Evolutionary conservation across 495 filamentous ascomycete species (phyloP).

Genomic region (Penicillium paradoxum): DNA sequence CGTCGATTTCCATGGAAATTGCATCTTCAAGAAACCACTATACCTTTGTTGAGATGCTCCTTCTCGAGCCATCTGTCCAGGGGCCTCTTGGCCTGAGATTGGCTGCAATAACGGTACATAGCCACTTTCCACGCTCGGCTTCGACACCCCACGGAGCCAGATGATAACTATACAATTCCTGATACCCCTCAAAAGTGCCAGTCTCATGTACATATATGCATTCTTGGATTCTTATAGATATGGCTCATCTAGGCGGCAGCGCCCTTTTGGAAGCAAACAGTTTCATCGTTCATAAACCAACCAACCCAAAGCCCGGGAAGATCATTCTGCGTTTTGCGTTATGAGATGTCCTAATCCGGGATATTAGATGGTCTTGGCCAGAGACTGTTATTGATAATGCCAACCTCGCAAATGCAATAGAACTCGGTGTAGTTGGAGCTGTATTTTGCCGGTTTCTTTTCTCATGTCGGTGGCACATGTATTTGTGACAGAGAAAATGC

Average conservation of each 20-base stretch:
- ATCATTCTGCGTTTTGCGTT: neutral
- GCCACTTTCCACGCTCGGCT: neutral
- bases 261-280: neutral
- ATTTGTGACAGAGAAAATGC: too few species aligned
- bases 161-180: neutral
- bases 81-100: neutral
- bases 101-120: neutral
- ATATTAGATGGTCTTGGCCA: too few species aligned
- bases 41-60: neutral
- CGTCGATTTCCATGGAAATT: neutral
- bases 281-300: neutral
- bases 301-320: neutral
- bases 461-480: too few species aligned
- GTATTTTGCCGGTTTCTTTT: too few species aligned
- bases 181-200: constrained; percentile 9
- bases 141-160: neutral
- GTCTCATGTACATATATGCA: constrained; percentile 10
- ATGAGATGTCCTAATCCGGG: too few species aligned
- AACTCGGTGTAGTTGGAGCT: too few species aligned
- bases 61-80: neutral
- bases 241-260: neutral
- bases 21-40: neutral
- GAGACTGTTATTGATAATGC: too few species aligned
- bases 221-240: constrained; percentile 4
- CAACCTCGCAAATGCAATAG: too few species aligned